Base-by-base conservation (phyloP, 306 rosid genomes). In the Begonia loranthoides region DNA sequence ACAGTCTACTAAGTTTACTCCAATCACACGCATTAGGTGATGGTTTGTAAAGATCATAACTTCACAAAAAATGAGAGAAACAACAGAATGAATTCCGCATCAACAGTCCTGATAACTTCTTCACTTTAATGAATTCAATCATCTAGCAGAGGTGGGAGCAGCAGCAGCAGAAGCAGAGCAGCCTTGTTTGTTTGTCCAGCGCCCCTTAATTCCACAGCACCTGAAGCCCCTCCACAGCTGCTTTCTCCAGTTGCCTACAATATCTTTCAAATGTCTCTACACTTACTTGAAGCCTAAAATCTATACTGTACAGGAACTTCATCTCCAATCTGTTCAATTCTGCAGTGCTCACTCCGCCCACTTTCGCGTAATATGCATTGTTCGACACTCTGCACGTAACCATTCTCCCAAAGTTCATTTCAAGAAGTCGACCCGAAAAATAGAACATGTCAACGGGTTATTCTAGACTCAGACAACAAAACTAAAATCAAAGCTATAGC, bases 301-400 rank as follows among this genome's bases (percentile, higher is more conserved):
- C 94, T 65, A 90, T 78, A 17, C 77, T 67, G 46, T 85, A 90
- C 68, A 90, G 73, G 62, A 90, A 82, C 65, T 70, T 80, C 80
- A 82, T 78, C 73, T 90, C 99, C 86, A 90, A 54, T 64, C 76
- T 78, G 82, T 90, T 90, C 57, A 90, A 55, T 70, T 90, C 99
- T 4, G 50, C 61, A 0, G 93, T 90, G 80, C 79, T 80, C 48
- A 90, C 75, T 63, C 95, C 99, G 51, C 99, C 99, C 41, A 86
- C 99, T 76, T 62, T 90, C 16, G 99, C 99, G 61, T 86, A 90
- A 75, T 90, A 90, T 11, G 96, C 96, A 63, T 86, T 90, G 76
- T 87, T 82, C 67, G 74, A 90, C 77, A 85, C 83, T 57, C 99
- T 90, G 84, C 73, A 72, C 58, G 50, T 13, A 66, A 70, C 66